Percentiles rank a stretch among this genome's conserved stretches.
These are phyloP conservation scores for Candida tropicalis DNA, from an alignment of 1,139 yeast species.

Conservation along the genomic window DNA sequence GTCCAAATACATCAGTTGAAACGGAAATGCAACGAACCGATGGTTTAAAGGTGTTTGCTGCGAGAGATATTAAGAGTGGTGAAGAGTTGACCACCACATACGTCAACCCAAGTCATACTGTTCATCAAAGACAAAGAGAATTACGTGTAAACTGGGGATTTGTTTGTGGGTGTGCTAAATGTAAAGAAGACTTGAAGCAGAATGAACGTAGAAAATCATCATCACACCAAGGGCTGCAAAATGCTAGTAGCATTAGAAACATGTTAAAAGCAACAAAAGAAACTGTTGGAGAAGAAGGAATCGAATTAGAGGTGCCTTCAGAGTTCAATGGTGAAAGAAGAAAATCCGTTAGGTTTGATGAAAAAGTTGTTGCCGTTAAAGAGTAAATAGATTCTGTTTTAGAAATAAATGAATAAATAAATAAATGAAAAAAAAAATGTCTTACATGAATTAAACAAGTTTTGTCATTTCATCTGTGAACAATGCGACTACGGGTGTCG, in stretches of 20 bases:
- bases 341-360: slow-evolving; percentile 75
- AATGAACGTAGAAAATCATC: slow-evolving; percentile 45
- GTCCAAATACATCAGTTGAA: slow-evolving; percentile 66
- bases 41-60: slow-evolving; percentile 64
- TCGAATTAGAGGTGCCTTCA: slow-evolving; percentile 51
- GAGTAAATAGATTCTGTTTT: slow-evolving; percentile 13
- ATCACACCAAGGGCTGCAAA: slow-evolving; percentile 21
- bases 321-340: slow-evolving; percentile 50
- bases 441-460: too few species aligned
- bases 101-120: slow-evolving; percentile 66
- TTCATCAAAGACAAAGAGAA: slow-evolving; percentile 65
- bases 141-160: slow-evolving; percentile 85
- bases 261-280: slow-evolving; percentile 43
- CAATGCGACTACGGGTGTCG: slow-evolving; percentile 6
- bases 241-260: slow-evolving; percentile 46
- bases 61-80: slow-evolving; percentile 57
- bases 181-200: slow-evolving; percentile 56
- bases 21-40: slow-evolving; percentile 45
- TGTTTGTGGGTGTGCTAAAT: slow-evolving; percentile 66
- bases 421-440: neutral
- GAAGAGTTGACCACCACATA: slow-evolving; percentile 74
- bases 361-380: slow-evolving; percentile 46
- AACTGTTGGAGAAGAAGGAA: slow-evolving; percentile 41
- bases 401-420: slow-evolving; percentile 5
- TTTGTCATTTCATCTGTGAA: too few species aligned